Evolutionary conservation across 768 basidiomycete species (phyloP), one percentile per base, ranked within the genome.

Genomic region (Tylopilus sp.): DNA sequence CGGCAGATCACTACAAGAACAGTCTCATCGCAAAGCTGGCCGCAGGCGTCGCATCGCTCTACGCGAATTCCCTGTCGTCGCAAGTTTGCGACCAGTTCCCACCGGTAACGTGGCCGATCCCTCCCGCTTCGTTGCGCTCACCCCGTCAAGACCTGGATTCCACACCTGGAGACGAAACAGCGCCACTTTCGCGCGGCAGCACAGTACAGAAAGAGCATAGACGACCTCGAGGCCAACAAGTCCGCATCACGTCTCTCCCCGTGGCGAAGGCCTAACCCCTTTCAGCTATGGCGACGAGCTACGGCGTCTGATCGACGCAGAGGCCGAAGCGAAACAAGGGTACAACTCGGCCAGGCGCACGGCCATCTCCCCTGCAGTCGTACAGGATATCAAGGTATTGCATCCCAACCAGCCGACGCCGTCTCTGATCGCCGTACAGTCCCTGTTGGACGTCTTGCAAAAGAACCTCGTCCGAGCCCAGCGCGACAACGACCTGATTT

Each of bases 401-500:
- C 41, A 31, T 21, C 29, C 0, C 38, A 22, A 19, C 21, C n/a
- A 41, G 12, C 37, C 24, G 1, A n/a, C 7, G 21, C 25, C 31
- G n/a, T 36, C 17, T 3, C 51, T 12, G 19, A 63, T 48, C 6
- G 45, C 1, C 10, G 34, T 17, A 22, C 65, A 98, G 94, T 90
- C 89, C 2, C 74, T 98, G 16, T 72, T 88, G 24, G 85, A 86
- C 42, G 84, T 75, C 9, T 74, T 97, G 24, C 80, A 86, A 58
- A 83, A 80, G 47, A 80, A 83, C 50, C 69, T 89, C 30, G 70
- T 75, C 5, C 81, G 91, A 14, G 90, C 95, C 0, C 82, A 87
- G 57, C 82, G 92, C 29, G 96, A 98, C 69, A 99, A 99, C 67
- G 89, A 96, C 69, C 74, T 97, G 8, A 97, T 99, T 34, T 99